These are phyloP conservation scores for Cynara cardunculus DNA, from an alignment of 129 eudicot species.

Conservation along the genomic window DNA sequence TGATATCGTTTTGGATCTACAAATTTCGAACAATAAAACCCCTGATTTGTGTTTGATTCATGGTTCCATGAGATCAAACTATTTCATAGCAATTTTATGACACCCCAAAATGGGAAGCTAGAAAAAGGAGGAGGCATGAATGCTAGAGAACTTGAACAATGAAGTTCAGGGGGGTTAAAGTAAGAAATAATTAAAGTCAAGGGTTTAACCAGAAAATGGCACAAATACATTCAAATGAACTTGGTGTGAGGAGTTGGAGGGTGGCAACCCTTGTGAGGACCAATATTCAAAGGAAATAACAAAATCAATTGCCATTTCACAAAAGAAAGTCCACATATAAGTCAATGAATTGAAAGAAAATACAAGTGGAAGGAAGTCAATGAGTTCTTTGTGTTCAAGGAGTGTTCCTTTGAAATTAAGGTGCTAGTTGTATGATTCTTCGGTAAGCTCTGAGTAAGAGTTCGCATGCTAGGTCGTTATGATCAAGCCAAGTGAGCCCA, in stretches of 20 bases:
- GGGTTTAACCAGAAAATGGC: too few species aligned
- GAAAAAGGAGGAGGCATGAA: too few species aligned
- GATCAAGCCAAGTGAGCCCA: background rate
- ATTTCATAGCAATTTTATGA: too few species aligned
- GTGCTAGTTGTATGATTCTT: background rate
- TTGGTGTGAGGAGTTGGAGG: background rate
- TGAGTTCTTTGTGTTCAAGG: background rate
- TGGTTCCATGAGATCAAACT: too few species aligned
- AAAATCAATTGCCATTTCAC: background rate
- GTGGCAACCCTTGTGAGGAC: background rate
- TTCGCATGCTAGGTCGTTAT: background rate
- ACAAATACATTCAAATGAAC: background rate
- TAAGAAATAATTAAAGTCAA: too few species aligned
- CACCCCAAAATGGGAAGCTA: too few species aligned
- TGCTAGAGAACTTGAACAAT: too few species aligned
- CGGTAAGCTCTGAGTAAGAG: background rate
- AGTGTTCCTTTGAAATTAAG: background rate
- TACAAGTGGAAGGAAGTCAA: too few species aligned
- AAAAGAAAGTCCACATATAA: background rate
- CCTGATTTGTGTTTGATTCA: too few species aligned
- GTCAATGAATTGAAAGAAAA: background rate
- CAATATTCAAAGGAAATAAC: background rate
- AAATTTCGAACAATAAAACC: too few species aligned
- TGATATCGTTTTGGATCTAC: too few species aligned
- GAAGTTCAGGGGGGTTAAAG: too few species aligned